Percentiles rank a stretch among this genome's conserved stretches.
phyloP scores from a whole-genome alignment of 495 filamentous ascomycete species.

The Physcia stellaris region DNA sequence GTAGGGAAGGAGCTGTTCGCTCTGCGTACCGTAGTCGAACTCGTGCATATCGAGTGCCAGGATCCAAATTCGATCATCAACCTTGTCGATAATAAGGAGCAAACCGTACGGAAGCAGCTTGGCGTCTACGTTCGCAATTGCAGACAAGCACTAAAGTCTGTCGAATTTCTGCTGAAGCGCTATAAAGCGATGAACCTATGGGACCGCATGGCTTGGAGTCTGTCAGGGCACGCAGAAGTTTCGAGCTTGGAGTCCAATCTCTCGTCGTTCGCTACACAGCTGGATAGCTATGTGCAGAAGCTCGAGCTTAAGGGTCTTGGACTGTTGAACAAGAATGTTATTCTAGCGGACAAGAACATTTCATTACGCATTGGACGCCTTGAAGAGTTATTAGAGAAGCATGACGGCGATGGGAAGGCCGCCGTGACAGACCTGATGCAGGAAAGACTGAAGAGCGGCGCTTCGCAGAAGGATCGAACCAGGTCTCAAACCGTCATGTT shows the following conservation, averaged over 20 bases:
- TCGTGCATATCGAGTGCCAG: slow-evolving; percentile 2
- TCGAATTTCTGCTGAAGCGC: neutral
- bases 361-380: neutral
- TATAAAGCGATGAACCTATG: neutral
- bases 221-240: no score
- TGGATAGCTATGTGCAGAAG: slow-evolving; percentile 2
- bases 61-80: slow-evolving; percentile 5
- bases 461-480: neutral
- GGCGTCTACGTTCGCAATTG: slow-evolving; percentile 4
- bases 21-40: slow-evolving; percentile 1
- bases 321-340: slow-evolving; percentile 1
- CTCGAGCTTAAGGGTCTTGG: slow-evolving; percentile 1
- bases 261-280: slow-evolving; percentile 4
- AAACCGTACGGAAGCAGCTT: slow-evolving; percentile 2
- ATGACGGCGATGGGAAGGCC: neutral
- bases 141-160: slow-evolving; percentile 1
- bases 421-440: neutral
- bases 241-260: slow-evolving; percentile 1
- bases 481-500: neutral
- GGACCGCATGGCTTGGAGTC: neutral
- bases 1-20: slow-evolving; percentile 5
- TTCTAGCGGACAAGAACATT: neutral
- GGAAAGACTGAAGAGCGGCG: no score
- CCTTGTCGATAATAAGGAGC: slow-evolving; percentile 2
- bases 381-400: slow-evolving; percentile 1